Conservation (phyloP, 1,139 yeast genomes). For the Saccharomyces hybrid region DNA sequence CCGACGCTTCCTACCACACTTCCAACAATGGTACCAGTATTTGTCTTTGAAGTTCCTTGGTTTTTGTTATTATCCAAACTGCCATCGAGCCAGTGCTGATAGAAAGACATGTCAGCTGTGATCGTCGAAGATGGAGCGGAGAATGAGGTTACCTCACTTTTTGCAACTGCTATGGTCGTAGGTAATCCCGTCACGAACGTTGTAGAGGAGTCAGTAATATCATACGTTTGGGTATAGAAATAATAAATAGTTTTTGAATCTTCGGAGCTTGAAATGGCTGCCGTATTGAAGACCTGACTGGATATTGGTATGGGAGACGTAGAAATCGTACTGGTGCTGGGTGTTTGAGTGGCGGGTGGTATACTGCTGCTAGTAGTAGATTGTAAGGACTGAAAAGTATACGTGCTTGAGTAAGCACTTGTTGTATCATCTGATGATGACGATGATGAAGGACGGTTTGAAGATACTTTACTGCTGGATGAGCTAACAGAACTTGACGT, state of each 20-base stretch:
- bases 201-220: conserved; percentile 36
- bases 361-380: background rate
- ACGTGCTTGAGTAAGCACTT: background rate
- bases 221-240: conserved; percentile 36
- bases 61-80: conserved; percentile 9
- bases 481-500: background rate
- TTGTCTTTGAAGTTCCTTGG: conserved; percentile 1
- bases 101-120: conserved; percentile 31
- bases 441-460: background rate
- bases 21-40: conserved; percentile 14
- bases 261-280: conserved; percentile 9
- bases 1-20: conserved; percentile 16
- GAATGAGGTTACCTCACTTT: conserved; percentile 20
- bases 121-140: conserved; percentile 26
- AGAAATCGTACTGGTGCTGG: conserved; percentile 1
- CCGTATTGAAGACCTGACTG: conserved; percentile 1
- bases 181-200: conserved; percentile 36
- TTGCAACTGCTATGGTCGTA: conserved; percentile 25
- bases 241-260: conserved; percentile 15
- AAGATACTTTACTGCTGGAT: background rate
- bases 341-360: background rate
- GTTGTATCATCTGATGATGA: background rate
- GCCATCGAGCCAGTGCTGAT: conserved; percentile 23
- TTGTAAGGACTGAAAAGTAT: background rate
- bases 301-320: conserved; percentile 1